These are phyloP conservation scores for Cryptococcus sp. DNA, from an alignment of 1,284 basidiomycete genomes.

Conservation along the genomic window DNA sequence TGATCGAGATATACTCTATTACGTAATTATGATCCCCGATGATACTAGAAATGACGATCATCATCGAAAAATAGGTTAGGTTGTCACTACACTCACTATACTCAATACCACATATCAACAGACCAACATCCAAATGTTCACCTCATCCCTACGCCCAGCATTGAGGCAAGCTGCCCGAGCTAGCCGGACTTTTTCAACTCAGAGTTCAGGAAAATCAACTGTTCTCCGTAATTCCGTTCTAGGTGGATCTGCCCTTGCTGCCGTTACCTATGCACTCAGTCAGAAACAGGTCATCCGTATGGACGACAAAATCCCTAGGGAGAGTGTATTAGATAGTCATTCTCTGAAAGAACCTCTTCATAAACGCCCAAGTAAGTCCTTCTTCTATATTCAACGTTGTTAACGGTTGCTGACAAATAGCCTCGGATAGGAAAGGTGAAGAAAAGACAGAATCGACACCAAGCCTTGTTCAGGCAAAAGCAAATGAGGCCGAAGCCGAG, in stretches of 20 bases:
- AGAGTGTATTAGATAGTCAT: slow-evolving; percentile 19
- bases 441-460: slow-evolving; percentile 2
- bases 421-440: slow-evolving; percentile 1
- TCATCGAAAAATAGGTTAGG: too few species aligned
- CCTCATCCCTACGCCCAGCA: slow-evolving; percentile 4
- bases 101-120: too few species aligned
- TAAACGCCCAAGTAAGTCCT: slow-evolving; percentile 10
- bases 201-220: slow-evolving; percentile 1
- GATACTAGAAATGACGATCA: too few species aligned
- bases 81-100: too few species aligned
- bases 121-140: not conserved
- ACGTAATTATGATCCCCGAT: too few species aligned
- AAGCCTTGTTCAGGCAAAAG: slow-evolving; percentile 19
- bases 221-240: slow-evolving; percentile 7
- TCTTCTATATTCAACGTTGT: too few species aligned
- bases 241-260: slow-evolving; percentile 8
- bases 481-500: slow-evolving; percentile 13
- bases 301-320: not conserved
- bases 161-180: slow-evolving; percentile 4
- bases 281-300: not conserved
- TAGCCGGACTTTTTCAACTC: slow-evolving; percentile 6
- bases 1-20: too few species aligned
- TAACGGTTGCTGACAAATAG: not conserved
- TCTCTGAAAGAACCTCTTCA: slow-evolving; percentile 22
- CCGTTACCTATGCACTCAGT: slow-evolving; percentile 1